Evolutionary conservation across 495 filamentous ascomycete genomes (phyloP).

Genomic region (Talaromyces stipitatus): DNA sequence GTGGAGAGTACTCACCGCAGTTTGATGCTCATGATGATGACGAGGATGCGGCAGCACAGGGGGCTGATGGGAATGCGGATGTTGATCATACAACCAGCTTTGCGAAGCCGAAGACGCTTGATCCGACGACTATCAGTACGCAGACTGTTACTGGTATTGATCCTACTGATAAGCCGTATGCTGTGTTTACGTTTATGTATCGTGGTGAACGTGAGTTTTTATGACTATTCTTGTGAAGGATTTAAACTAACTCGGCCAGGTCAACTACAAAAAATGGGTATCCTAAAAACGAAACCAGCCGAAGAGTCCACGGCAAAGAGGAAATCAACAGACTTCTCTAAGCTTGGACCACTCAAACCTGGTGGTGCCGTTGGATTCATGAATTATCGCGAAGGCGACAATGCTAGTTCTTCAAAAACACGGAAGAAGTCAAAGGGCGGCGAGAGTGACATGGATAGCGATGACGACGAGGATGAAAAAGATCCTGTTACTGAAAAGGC

Average conservation of each 20-base stretch:
- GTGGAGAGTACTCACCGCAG: slow-evolving; percentile 94
- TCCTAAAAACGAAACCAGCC: slow-evolving; percentile 56
- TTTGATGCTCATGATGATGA: slow-evolving; percentile 96
- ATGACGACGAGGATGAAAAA: slow-evolving; percentile 45
- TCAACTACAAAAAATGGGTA: slow-evolving; percentile 91
- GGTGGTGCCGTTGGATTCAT: slow-evolving; percentile 83
- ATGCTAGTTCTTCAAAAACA: slow-evolving; percentile 35
- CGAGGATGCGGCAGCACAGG: slow-evolving; percentile 52
- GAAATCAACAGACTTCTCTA: slow-evolving; percentile 74
- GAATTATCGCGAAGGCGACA: slow-evolving; percentile 68
- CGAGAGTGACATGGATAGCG: slow-evolving; percentile 68
- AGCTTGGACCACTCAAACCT: slow-evolving; percentile 74
- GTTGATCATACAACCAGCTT: slow-evolving; percentile 98
- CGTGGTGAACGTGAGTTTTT: slow-evolving; percentile 76
- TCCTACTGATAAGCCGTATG: slow-evolving; percentile 88
- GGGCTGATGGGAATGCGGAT: slow-evolving; percentile 46
- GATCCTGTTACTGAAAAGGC: slow-evolving; percentile 50
- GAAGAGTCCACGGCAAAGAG: slow-evolving; percentile 56
- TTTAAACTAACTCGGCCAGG: slow-evolving; percentile 39
- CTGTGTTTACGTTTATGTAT: slow-evolving; percentile 96
- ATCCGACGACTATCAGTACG: slow-evolving; percentile 94
- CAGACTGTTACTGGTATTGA: slow-evolving; percentile 99
- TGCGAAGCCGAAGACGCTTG: slow-evolving; percentile 92
- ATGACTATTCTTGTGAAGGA: slow-evolving; percentile 4
- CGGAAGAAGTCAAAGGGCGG: slow-evolving; percentile 42